Conservation (phyloP, 1,139 yeast species). For the Blastobotrys buckinghamii region DNA sequence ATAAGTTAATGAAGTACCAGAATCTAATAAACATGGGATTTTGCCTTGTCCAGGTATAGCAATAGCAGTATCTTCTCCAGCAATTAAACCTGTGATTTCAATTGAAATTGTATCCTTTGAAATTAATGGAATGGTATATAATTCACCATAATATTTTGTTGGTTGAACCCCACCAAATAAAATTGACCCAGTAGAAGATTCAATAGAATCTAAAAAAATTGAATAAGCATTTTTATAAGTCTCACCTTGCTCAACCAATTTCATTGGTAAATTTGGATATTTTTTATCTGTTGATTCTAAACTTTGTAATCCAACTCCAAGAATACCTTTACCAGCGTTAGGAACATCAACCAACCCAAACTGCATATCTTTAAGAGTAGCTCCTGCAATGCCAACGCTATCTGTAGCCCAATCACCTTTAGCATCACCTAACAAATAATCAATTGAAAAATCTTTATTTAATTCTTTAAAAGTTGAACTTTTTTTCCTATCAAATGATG, state of each 20-base stretch:
- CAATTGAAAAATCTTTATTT: conserved; percentile 35
- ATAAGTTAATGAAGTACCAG: conserved; percentile 31
- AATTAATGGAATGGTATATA: conserved; percentile 23
- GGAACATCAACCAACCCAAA: conserved; percentile 45
- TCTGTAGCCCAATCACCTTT: conserved; percentile 48
- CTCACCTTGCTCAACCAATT: conserved; percentile 36
- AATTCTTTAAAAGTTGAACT: conserved; percentile 21
- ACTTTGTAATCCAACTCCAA: conserved; percentile 47
- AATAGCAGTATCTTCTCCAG: conserved; percentile 12
- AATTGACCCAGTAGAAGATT: conserved; percentile 35
- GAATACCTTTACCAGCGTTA: conserved; percentile 39
- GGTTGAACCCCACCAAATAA: conserved; percentile 49
- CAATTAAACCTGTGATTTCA: neutral
- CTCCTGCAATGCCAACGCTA: conserved; percentile 35
- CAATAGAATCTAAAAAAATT: conserved; percentile 25
- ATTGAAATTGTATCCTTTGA: conserved; percentile 29
- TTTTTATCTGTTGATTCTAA: conserved; percentile 32
- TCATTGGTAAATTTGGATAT: conserved; percentile 15
- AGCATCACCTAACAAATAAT: conserved; percentile 55
- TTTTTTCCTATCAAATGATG: conserved; percentile 20
- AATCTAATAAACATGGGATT: conserved; percentile 38
- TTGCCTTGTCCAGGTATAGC: conserved; percentile 38
- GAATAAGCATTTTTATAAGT: conserved; percentile 45
- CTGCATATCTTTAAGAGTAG: conserved; percentile 32
- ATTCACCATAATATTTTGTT: conserved; percentile 37